Conservation (phyloP, 2,329 filamentous ascomycete species). For the Huntiella bhutanensis region DNA sequence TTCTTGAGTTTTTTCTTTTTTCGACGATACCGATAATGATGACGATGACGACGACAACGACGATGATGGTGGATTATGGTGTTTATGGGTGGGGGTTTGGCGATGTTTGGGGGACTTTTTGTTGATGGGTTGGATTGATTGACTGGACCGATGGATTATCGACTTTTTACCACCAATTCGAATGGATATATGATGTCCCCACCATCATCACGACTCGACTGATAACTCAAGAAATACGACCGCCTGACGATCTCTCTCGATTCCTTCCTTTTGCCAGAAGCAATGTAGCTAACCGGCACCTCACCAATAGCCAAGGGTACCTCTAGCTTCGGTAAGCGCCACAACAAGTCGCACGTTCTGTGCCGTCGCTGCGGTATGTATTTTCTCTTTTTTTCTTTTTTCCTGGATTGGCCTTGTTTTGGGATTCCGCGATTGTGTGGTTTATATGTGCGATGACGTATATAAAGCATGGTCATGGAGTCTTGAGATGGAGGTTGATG, state of each 20-base stretch:
- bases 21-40: not conserved
- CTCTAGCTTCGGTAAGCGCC: conserved; percentile 45
- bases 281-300: conserved; percentile 3
- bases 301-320: conserved; percentile 33
- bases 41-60: no score
- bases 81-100: not conserved
- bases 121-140: not conserved
- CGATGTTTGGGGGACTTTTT: not conserved
- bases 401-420: conserved; percentile 1
- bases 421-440: conserved; percentile 8
- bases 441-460: not conserved
- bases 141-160: no score
- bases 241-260: not conserved
- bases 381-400: conserved; percentile 7
- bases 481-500: no score
- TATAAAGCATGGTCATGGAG: not conserved
- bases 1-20: not conserved
- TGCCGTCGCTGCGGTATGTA: conserved; percentile 95
- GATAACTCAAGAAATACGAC: conserved; percentile 2
- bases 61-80: not conserved
- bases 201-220: conserved; percentile 5
- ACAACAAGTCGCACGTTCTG: conserved; percentile 96
- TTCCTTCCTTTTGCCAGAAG: not conserved
- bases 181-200: no score
- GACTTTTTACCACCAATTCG: no score